phyloP scores from a whole-genome alignment of 495 filamentous ascomycete species.

The Symbiotaphrina buchneri region DNA sequence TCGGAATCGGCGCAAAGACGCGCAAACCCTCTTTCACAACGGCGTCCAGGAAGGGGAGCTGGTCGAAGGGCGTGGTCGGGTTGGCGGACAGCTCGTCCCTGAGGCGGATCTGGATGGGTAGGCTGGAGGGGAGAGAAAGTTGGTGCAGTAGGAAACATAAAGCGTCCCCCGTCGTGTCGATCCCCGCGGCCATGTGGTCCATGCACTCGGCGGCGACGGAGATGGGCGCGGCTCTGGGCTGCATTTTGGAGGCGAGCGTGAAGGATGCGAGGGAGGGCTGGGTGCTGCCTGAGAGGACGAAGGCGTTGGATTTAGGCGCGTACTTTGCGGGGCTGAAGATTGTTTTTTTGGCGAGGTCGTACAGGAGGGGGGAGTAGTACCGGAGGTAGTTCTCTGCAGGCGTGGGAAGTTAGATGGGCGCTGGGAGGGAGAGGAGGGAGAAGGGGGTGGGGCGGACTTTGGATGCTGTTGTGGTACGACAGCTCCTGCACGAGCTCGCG shows the following conservation, averaged over 20 bases:
- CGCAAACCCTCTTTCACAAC: conserved; percentile 35
- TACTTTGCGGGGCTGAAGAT: conserved; percentile 10
- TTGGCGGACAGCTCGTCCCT: conserved; percentile 21
- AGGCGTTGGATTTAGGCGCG: too few relatives aligned
- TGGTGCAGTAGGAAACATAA: conserved; percentile 46
- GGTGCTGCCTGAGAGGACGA: too few relatives aligned
- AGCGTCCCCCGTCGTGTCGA: conserved; percentile 43
- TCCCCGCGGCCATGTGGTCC: conserved; percentile 31
- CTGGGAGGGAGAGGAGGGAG: background rate
- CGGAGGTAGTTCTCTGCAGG: conserved; percentile 17
- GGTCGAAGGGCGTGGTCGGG: conserved; percentile 18
- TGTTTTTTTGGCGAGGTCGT: conserved; percentile 12
- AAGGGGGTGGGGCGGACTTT: conserved; percentile 20
- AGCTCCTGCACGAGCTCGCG: conserved; percentile 41
- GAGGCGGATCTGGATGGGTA: conserved; percentile 20
- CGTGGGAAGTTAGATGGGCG: background rate
- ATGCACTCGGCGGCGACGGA: conserved; percentile 24
- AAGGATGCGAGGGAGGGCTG: too few relatives aligned
- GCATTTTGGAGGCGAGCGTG: too few relatives aligned
- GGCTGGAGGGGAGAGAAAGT: conserved; percentile 28
- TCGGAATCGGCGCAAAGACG: conserved; percentile 39
- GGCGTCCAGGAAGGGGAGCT: conserved; percentile 33
- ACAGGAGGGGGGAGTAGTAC: conserved; percentile 16
- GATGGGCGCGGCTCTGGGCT: too few relatives aligned
- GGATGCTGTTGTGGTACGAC: conserved; percentile 38